Conservation (phyloP, 345 rosid species). For the Brassica rapa region DNA sequence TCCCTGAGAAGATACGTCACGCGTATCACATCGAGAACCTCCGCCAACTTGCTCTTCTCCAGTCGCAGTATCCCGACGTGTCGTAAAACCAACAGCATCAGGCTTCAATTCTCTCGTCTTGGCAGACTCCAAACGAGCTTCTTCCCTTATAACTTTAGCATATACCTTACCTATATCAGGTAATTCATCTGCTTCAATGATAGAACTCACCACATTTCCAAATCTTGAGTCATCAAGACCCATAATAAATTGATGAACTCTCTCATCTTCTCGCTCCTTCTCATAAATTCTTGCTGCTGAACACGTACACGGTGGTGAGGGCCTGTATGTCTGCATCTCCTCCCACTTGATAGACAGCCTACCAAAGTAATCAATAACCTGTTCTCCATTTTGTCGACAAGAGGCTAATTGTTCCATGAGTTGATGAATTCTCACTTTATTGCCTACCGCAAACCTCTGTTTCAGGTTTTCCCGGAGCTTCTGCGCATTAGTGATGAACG, state of each 20-base stretch:
- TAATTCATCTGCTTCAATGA: not conserved
- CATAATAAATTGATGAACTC: not conserved
- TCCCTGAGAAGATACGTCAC: too few species aligned
- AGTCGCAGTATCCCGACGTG: not conserved
- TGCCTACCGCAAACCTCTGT: not conserved
- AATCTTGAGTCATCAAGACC: not conserved
- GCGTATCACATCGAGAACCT: not conserved
- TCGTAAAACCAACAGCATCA: not conserved
- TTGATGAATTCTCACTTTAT: not conserved
- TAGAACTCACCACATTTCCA: not conserved
- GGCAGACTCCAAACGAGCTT: not conserved
- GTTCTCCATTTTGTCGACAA: not conserved
- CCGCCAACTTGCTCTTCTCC: not conserved
- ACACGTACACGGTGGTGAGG: not conserved
- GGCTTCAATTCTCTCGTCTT: not conserved
- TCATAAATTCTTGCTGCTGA: not conserved
- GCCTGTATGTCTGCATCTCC: not conserved
- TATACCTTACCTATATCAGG: not conserved
- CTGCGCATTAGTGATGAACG: not conserved
- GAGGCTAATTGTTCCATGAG: not conserved
- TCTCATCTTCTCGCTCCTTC: not conserved
- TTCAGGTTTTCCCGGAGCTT: not conserved
- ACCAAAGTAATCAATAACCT: not conserved
- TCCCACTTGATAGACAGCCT: not conserved
- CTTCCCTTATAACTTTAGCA: not conserved